Conservation (phyloP, 768 basidiomycete genomes). For the Brasilioporus rufonigricans region DNA sequence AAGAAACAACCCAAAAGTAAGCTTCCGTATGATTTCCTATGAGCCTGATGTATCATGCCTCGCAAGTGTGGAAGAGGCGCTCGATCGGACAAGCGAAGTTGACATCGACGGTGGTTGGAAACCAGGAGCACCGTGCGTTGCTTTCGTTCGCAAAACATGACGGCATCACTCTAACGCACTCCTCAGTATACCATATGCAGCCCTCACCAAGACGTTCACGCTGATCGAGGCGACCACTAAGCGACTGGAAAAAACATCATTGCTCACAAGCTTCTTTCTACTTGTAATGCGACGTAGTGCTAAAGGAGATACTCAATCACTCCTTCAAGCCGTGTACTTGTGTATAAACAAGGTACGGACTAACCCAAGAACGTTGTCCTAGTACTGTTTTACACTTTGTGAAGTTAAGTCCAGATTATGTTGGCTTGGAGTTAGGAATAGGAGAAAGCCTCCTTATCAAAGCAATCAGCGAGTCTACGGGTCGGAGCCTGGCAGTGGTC, state of each 20-base stretch:
- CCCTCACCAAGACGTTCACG: constrained; percentile 83
- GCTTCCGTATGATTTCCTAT: constrained; percentile 8
- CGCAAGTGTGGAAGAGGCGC: constrained; percentile 63
- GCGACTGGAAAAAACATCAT: constrained; percentile 85
- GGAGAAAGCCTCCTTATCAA: constrained; percentile 94
- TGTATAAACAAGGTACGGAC: constrained; percentile 89
- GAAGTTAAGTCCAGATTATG: constrained; percentile 92
- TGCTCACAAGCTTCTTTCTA: constrained; percentile 85
- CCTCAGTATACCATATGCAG: constrained; percentile 87
- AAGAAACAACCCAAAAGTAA: constrained; percentile 64
- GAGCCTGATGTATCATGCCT: constrained; percentile 1
- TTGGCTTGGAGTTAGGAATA: constrained; percentile 93
- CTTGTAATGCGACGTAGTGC: constrained; percentile 88
- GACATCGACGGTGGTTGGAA: constrained; percentile 84
- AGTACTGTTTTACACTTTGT: background rate
- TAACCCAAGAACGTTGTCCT: background rate
- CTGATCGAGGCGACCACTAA: constrained; percentile 94
- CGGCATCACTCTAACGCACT: background rate
- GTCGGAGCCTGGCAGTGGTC: constrained; percentile 76
- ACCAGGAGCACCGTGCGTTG: constrained; percentile 73
- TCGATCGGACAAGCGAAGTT: constrained; percentile 62
- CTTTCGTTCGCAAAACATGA: background rate
- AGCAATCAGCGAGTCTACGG: constrained; percentile 93
- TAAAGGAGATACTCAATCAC: constrained; percentile 65
- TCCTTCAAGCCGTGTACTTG: constrained; percentile 89